Base-by-base conservation (phyloP, 345 rosid species). In the Eucalyptus camaldulensis region DNA sequence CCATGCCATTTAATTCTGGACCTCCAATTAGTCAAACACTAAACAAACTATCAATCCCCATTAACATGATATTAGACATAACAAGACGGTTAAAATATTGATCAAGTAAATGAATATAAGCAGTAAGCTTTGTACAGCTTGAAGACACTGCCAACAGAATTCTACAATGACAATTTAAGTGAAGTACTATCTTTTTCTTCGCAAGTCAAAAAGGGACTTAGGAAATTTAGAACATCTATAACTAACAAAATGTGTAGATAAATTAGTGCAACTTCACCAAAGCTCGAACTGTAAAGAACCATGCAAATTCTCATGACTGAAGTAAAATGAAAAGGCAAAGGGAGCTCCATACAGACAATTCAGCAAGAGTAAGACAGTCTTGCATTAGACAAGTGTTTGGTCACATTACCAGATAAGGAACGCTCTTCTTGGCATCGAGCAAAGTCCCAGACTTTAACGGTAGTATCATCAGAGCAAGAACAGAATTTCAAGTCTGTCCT, bases 381-480 rank as follows among this genome's bases (percentile, higher is more conserved):
- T 21, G 50, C 54, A 43, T 44, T n/a, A 49, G 54, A n/a, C 62
- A 56, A 56, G 62, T 56, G 51, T 88, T 31, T 88, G 88, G 89
- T 90, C 92, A 95, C 99, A 92, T 97, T 97, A 98, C 99, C 99
- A 87, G 96, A 95, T 89, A 98, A 92, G 56, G 97, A 95, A 43
- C 96, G 93, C 94, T 97, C 99, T 90, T 97, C 99, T 90, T 95
- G 96, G 94, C 97, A 98, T 91, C 94, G 93, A 86, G 99, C 96
- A 91, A 98, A 98, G 92, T 98, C 99, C 99, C 99, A 98, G 76
- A 98, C 97, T 94, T 97, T 98, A 86, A 98, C 99, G 86, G 99
- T 96, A 44, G 97, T 96, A 92, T 98, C 99, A 91, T 98, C 99
- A 87, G 99, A 98, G 90, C 99, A 97, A 69, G 99, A 97, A 90